Base-by-base conservation (phyloP, 345 rosid species). In the Trapa bicornis region DNA sequence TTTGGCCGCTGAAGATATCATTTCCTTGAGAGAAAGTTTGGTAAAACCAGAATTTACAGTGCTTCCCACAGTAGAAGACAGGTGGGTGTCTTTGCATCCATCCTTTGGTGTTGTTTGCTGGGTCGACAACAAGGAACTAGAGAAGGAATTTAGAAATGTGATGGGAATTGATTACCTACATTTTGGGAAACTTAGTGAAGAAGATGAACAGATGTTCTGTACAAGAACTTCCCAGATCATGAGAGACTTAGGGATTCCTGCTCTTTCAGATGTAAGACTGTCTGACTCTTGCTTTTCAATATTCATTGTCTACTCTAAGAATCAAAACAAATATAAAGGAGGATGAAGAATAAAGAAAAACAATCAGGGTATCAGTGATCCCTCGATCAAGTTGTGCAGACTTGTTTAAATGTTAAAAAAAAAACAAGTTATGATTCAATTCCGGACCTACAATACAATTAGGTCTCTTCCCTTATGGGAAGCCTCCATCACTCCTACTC, bases 41-140 rank as follows among this genome's bases (percentile, higher is more conserved):
- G 60, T 43, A 67, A 80, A 86, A 78, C 66, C 69, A 65, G 89
- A 91, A 42, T 83, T 74, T 74, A 78, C 85, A 0, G 82, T 88
- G 77, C 89, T 93, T 68, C 99, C 99, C 68, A 87, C 99, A 63
- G 75, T 74, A 66, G 76, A 73, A 67, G 94, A 91, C 74, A 87
- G 80, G 79, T 93, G 97, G 97, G 96, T 86, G 65, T 93, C 99
- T 41, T 71, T 91, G 62, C 96, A 93, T 71, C 80, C 92, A 71
- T 88, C 95, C 36, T 88, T 79, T 72, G 95, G 96, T 78, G 79
- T 84, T 37, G 83, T 91, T 38, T 93, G 97, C 74, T 93, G 97
- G 99, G 85, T 85, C 74, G 95, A 93, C 60, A 81, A 87, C 76
- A 79, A 82, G 64, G 69, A 85, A 73, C 73, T 88, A 71, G 74